Conservation (phyloP, 2,329 filamentous ascomycete genomes). For the Seiridium unicorne region DNA sequence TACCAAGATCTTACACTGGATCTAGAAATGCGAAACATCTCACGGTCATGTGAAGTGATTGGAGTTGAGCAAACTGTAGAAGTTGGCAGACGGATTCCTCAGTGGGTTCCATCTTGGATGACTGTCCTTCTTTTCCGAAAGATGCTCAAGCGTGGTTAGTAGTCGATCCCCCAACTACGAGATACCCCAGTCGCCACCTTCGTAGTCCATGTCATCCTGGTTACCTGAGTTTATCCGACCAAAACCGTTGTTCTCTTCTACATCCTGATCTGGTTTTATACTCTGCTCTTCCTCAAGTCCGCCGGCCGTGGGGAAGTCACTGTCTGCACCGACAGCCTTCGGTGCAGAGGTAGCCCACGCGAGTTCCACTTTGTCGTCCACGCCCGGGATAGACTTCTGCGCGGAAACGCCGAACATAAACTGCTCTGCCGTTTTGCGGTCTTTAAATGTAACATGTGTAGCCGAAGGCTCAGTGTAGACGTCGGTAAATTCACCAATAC, state of each 20-base stretch:
- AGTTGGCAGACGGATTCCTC: too few relatives aligned
- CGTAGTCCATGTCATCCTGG: conserved; percentile 32
- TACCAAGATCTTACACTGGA: too few relatives aligned
- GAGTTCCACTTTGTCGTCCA: conserved; percentile 62
- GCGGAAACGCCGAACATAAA: conserved; percentile 55
- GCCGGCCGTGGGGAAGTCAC: conserved; percentile 17
- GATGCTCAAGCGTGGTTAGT: background rate
- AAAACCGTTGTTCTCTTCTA: conserved; percentile 13
- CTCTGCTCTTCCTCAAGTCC: conserved; percentile 20
- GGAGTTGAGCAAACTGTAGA: too few relatives aligned
- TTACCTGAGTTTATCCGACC: conserved; percentile 15
- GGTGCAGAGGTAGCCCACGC: conserved; percentile 53
- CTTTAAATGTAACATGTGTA: conserved; percentile 62
- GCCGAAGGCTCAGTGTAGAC: conserved; percentile 46
- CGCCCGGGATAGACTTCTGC: conserved; percentile 57
- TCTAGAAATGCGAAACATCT: too few relatives aligned
- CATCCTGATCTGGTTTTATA: conserved; percentile 14
- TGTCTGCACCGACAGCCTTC: conserved; percentile 15
- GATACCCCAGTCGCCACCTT: conserved; percentile 24
- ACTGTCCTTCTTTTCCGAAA: too few relatives aligned
- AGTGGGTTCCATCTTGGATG: too few relatives aligned
- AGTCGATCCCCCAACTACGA: conserved; percentile 2
- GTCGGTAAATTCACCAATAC: conserved; percentile 60
- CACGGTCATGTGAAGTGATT: too few relatives aligned
- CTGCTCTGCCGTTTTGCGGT: conserved; percentile 69